Evolutionary conservation across 257 asterid species (phyloP).

Genomic region (Striga asiatica): DNA sequence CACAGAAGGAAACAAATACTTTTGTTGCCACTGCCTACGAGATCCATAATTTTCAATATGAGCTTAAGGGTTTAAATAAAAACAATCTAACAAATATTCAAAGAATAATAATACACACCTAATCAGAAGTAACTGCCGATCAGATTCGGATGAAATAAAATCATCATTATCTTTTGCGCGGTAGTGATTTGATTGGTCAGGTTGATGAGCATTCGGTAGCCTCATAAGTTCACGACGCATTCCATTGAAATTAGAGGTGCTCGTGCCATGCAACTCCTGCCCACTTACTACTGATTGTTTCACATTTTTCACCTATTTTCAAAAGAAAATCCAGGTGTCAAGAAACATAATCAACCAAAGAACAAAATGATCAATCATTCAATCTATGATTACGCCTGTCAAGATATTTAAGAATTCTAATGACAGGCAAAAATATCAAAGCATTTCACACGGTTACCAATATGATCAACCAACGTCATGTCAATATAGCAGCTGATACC

Average conservation of each 20-base stretch:
- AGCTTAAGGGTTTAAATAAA: neutral
- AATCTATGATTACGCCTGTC: neutral
- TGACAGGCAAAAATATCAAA: neutral
- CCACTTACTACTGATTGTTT: conserved; percentile 55
- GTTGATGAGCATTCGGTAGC: conserved; percentile 54
- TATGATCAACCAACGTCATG: neutral
- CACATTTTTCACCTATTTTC: conserved; percentile 59
- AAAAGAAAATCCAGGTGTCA: neutral
- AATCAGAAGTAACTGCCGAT: conserved; percentile 78
- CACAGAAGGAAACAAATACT: no score
- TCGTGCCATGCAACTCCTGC: conserved; percentile 47
- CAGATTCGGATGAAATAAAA: conserved; percentile 84
- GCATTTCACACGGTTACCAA: neutral
- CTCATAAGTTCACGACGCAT: conserved; percentile 91
- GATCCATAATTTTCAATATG: neutral
- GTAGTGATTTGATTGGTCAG: conserved; percentile 44
- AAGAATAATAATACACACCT: conserved; percentile 32
- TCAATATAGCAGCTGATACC: conserved; percentile 28
- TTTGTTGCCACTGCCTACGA: neutral
- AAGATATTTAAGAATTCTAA: conserved; percentile 1
- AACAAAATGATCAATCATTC: conserved; percentile 1
- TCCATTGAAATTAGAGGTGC: conserved; percentile 59
- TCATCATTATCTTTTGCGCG: conserved; percentile 50
- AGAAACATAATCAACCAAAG: neutral
- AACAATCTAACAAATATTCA: neutral